These are phyloP conservation scores for Ceratocystis alfenasii DNA, from an alignment of 2,329 filamentous ascomycete genomes.

Conservation along the genomic window DNA sequence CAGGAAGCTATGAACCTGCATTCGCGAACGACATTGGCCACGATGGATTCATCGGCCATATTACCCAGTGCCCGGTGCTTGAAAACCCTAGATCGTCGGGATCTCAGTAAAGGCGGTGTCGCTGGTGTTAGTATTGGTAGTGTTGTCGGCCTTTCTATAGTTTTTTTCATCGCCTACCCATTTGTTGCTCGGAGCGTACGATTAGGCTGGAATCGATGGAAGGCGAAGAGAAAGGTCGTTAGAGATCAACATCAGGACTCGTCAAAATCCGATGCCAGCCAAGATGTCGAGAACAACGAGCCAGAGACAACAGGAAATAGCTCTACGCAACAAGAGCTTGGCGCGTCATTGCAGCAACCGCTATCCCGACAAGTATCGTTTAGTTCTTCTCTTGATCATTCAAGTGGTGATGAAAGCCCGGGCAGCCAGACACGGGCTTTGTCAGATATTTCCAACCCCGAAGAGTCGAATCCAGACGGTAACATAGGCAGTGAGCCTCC, in stretches of 20 bases:
- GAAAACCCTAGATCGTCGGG: slow-evolving; percentile 13
- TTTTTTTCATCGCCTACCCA: slow-evolving; percentile 23
- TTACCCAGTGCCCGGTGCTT: not conserved
- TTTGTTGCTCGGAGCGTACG: slow-evolving; percentile 21
- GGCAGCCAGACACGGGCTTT: not conserved
- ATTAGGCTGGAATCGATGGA: slow-evolving; percentile 18
- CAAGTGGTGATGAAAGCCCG: not conserved
- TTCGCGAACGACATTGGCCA: slow-evolving; percentile 10
- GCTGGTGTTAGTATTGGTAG: slow-evolving; percentile 47
- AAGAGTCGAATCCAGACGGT: not conserved
- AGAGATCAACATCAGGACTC: not conserved
- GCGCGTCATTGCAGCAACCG: not conserved
- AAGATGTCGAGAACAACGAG: not conserved
- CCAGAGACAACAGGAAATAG: not conserved
- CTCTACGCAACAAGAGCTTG: not conserved
- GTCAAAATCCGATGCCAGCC: not conserved
- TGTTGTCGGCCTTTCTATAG: slow-evolving; percentile 27
- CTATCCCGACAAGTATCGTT: not conserved
- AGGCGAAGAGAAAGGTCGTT: not conserved
- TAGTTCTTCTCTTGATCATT: not conserved
- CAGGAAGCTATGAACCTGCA: slow-evolving; percentile 14
- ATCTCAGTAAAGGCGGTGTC: slow-evolving; percentile 38
- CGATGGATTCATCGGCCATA: not conserved
- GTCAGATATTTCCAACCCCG: not conserved
- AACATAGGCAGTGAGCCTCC: slow-evolving; percentile 4